Evolutionary conservation across 208 protist species (phyloP), one percentile per base, ranked within the genome.

Genomic region (Acanthamoeba royreba): DNA sequence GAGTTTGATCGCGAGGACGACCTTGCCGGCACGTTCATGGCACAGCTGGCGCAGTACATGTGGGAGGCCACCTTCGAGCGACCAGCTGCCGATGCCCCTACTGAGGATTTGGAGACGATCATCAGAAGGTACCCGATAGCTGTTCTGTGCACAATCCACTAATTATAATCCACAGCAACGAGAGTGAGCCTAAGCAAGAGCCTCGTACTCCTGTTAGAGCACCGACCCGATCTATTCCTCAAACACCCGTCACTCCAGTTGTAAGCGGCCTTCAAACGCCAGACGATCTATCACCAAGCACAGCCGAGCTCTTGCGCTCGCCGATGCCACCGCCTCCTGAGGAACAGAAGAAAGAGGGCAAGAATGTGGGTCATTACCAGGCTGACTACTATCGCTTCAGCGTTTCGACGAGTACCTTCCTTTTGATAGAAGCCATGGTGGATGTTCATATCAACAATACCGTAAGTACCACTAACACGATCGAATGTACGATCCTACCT

Each of bases 1-100:
- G 81, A 88, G 42, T 88, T 88, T 61, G 81, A 88, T 88, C 47
- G 52, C 11, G n/a, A 53, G 46, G 81, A 53, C 46, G 81, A 88
- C n/a, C 45, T 88, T 2, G 81, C 42, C 31, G 52, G 0, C 0
- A 0, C 61, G 17, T 88, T 88, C 33, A 33, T 63, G 81, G 47
- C 15, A 15, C 45, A 40, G 22, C 31, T 88, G 9, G 19, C 46
- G 22, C 25, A 61, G 2, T 63, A 4, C 81, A 25, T 88, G 45
- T 88, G 46, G 45, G 81, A 88, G 33, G 45, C 33, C 33, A 88
- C 28, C 46, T 88, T n/a, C 22, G n/a, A 33, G 8, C n/a, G 52
- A 2, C 19, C 81, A n/a, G 42, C 33, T 11, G 45, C 45, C 45
- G 52, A 88, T 7, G 81, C 52, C 2, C 40, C 17, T 49, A 0